phyloP scores from a whole-genome alignment of 352 stramenopile species.

The Phytophthora lateralis region DNA sequence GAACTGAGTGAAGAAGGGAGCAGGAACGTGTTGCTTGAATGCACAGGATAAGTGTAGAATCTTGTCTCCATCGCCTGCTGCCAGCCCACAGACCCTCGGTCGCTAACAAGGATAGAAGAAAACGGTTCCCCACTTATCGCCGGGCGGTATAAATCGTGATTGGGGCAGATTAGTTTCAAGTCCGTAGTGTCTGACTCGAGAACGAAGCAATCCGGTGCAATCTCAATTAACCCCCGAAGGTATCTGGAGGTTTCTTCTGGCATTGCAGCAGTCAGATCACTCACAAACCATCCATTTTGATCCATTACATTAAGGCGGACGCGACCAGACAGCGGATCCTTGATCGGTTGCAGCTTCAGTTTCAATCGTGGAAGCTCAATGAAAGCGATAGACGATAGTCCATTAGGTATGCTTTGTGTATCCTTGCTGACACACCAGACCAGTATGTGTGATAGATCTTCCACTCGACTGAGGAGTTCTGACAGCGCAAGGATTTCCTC shows the following conservation, averaged over 20 bases:
- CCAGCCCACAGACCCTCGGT: slow-evolving; percentile 81
- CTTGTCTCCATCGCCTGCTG: slow-evolving; percentile 91
- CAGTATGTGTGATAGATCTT: slow-evolving; percentile 97
- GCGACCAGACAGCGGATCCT: slow-evolving; percentile 48
- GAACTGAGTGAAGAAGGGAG: slow-evolving; percentile 96
- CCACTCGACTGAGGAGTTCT: slow-evolving; percentile 92
- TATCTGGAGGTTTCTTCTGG: slow-evolving; percentile 48
- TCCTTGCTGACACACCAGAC: slow-evolving; percentile 90
- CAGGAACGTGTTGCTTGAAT: slow-evolving; percentile 95
- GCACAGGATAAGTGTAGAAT: slow-evolving; percentile 98
- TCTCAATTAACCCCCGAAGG: slow-evolving; percentile 50
- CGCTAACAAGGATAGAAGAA: slow-evolving; percentile 73
- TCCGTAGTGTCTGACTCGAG: slow-evolving; percentile 82
- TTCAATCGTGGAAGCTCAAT: slow-evolving; percentile 98
- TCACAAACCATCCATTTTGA: slow-evolving; percentile 87
- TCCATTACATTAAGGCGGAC: slow-evolving; percentile 76
- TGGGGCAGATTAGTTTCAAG: slow-evolving; percentile 78
- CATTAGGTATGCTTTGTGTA: background rate
- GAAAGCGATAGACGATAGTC: slow-evolving; percentile 86
- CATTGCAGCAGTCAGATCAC: slow-evolving; percentile 57
- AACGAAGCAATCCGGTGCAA: slow-evolving; percentile 68
- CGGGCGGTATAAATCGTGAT: slow-evolving; percentile 86
- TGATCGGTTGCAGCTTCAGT: slow-evolving; percentile 91
- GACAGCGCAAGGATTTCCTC: slow-evolving; percentile 68
- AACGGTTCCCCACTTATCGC: slow-evolving; percentile 80